Evolutionary conservation across 2,329 filamentous ascomycete species (phyloP).

Genomic region (Ilyonectria mors-panacis): DNA sequence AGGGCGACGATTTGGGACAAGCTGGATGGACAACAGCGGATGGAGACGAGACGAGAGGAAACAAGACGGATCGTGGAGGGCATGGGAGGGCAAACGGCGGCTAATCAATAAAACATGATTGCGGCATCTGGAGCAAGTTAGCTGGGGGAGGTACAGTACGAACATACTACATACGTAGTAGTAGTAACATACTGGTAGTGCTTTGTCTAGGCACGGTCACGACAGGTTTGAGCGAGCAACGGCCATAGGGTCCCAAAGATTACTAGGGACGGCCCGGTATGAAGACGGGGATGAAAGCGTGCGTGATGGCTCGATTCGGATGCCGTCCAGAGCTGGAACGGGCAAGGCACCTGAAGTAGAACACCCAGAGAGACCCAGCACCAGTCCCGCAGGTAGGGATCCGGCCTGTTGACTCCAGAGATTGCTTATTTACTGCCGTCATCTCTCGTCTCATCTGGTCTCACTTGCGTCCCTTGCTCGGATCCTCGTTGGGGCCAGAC

Average conservation of each 20-base stretch:
- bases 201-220: conserved; percentile 8
- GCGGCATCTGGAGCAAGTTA: conserved; percentile 31
- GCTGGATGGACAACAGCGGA: conserved; percentile 14
- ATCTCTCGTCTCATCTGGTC: conserved; percentile 38
- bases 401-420: conserved; percentile 35
- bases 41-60: conserved; percentile 24
- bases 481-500: conserved; percentile 17
- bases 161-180: conserved; percentile 28
- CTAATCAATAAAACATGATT: conserved; percentile 38
- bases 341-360: conserved; percentile 31
- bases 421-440: conserved; percentile 41
- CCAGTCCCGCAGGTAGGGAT: conserved; percentile 37
- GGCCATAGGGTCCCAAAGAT: conserved; percentile 38
- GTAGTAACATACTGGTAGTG: conserved; percentile 1
- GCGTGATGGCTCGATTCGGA: conserved; percentile 35
- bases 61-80: conserved; percentile 18
- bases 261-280: conserved; percentile 50
- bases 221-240: conserved; percentile 25
- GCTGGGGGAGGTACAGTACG: conserved; percentile 31
- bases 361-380: conserved; percentile 29
- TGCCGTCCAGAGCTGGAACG: conserved; percentile 27
- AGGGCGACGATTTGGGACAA: conserved; percentile 30
- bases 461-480: conserved; percentile 25
- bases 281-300: conserved; percentile 40
- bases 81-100: conserved; percentile 38